Conservation (phyloP, 257 asterid species). For the Nemophila menziesii region DNA sequence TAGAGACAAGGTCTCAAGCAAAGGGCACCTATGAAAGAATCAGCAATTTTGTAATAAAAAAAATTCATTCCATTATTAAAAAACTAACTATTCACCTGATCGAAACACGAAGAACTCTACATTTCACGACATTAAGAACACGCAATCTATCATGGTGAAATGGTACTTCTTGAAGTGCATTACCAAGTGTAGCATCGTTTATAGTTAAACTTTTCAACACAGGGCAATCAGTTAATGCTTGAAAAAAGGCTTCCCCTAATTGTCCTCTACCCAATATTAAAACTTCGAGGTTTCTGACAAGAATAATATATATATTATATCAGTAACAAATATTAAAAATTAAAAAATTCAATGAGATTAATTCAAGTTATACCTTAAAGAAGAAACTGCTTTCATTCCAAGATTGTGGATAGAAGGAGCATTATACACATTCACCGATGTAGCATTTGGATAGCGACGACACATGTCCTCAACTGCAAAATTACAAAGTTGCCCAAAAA, state of each 20-base stretch:
- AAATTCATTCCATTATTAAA: neutral
- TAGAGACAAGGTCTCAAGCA: constrained; percentile 73
- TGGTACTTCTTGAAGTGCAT: constrained; percentile 74
- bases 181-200: constrained; percentile 83
- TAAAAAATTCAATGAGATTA: constrained; percentile 3
- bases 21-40: constrained; percentile 67
- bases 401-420: constrained; percentile 54
- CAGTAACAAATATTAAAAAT: constrained; percentile 15
- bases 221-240: constrained; percentile 59
- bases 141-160: constrained; percentile 62
- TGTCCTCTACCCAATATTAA: constrained; percentile 88
- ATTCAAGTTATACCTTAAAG: constrained; percentile 46
- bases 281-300: constrained; percentile 74
- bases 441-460: constrained; percentile 84
- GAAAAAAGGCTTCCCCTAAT: constrained; percentile 71
- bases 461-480: constrained; percentile 76
- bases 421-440: constrained; percentile 67
- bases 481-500: constrained; percentile 4
- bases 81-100: constrained; percentile 44
- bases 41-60: constrained; percentile 5
- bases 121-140: constrained; percentile 76
- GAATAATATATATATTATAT: constrained; percentile 11
- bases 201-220: constrained; percentile 67
- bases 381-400: constrained; percentile 61
- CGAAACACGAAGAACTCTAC: constrained; percentile 83